Evolutionary conservation across 1,284 basidiomycete genomes (phyloP), one percentile per base, ranked within the genome.

Genomic region (Tylopilus sp.): DNA sequence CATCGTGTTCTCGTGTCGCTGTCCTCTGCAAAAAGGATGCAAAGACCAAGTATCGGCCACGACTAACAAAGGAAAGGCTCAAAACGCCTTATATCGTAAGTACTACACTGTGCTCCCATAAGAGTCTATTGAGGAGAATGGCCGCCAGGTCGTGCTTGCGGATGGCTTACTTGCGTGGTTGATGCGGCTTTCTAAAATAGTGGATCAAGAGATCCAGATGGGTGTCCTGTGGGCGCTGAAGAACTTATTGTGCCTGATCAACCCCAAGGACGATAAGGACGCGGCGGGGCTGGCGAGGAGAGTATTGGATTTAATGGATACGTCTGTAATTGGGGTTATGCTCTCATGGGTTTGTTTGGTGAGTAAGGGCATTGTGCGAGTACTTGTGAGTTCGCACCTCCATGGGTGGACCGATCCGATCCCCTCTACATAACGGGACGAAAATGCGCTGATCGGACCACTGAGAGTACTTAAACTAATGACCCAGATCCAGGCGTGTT

Each of bases 51-150:
- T 97, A 81, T 72, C 96, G 93, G 93, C 86, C 90, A 18, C 81
- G 92, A 53, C 74, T 97, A 46, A 91, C 89, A 37, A 93, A 94
- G 71, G 89, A 89, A 56, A 93, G 92, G 71, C 66, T 79, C 53
- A 90, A 81, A 71, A 81, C 77, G 51, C 74, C 82, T 46, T 94
- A 82, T 72, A 73, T 95, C 68, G 88, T 89, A 54, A 59, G 84
- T 74, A 5, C 16, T 10, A 4, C 21, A 1, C 26, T 26, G 23
- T 19, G 16, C 35, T 9, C 7, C 21, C 18, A 6, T 23, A 16
- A 9, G 16, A 8, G 1, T 29, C 2, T 18, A 10, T 41, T 52
- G 10, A 47, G 37, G 23, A 25, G 8, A 23, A 37, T 10, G 33
- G 15, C 6, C 23, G 11, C 29, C 21, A 41, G 63, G 43, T 49